phyloP scores from a whole-genome alignment of 352 stramenopile species.

The Phytophthora citricola region DNA sequence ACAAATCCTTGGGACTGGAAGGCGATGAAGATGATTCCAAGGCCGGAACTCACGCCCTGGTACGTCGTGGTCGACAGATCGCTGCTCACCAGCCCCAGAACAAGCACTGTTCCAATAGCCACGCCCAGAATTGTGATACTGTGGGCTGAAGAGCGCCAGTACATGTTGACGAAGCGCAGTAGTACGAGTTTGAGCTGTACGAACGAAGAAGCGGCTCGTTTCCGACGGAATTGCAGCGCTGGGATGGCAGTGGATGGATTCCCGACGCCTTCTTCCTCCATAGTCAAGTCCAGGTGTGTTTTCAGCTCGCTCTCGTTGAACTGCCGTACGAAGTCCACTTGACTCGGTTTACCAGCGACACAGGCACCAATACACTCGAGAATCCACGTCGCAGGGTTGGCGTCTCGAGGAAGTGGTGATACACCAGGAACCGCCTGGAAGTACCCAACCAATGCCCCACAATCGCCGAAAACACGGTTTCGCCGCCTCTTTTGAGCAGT shows the following conservation, averaged over 20 bases:
- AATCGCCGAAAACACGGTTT: conserved; percentile 28
- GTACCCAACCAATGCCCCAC: conserved; percentile 28
- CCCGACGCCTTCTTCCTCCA: conserved; percentile 11
- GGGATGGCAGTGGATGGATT: conserved; percentile 5
- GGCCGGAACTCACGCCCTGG: conserved; percentile 8
- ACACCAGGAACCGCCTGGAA: conserved; percentile 34
- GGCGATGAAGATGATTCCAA: conserved; percentile 21
- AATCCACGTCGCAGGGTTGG: conserved; percentile 87
- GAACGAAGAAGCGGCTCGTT: conserved; percentile 14
- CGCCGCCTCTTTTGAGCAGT: conserved; percentile 57
- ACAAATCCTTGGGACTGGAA: conserved; percentile 58
- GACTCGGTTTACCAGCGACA: conserved; percentile 55
- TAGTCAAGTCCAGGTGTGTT: neutral
- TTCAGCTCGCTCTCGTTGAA: conserved; percentile 14
- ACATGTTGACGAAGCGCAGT: conserved; percentile 31
- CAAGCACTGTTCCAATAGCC: neutral
- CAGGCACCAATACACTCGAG: conserved; percentile 51
- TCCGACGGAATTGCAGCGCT: conserved; percentile 14
- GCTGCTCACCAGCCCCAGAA: conserved; percentile 7
- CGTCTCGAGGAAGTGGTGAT: conserved; percentile 25
- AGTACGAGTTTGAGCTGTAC: conserved; percentile 12
- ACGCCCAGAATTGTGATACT: conserved; percentile 7
- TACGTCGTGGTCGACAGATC: conserved; percentile 8
- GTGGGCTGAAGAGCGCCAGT: conserved; percentile 36
- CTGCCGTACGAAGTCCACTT: conserved; percentile 11